Evolutionary conservation across 331 rosid species (phyloP).

Genomic region (Acacia pycnantha): DNA sequence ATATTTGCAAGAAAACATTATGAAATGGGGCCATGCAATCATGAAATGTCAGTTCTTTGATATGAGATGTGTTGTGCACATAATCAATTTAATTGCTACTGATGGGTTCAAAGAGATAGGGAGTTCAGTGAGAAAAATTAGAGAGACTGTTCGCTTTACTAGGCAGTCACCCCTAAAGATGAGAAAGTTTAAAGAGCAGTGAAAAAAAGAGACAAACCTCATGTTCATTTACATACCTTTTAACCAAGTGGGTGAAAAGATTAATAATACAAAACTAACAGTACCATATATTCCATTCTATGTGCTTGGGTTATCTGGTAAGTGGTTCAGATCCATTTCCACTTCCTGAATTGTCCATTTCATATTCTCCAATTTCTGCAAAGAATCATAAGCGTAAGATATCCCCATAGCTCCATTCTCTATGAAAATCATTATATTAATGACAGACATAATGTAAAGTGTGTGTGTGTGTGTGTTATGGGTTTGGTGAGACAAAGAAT

Average conservation of each 20-base stretch:
- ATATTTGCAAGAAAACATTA: not conserved
- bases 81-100: not conserved
- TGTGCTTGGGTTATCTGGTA: slow-evolving; percentile 51
- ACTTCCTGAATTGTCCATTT: slow-evolving; percentile 95
- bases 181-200: not conserved
- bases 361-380: slow-evolving; percentile 87
- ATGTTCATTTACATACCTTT: slow-evolving; percentile 19
- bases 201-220: not conserved
- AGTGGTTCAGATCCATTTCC: slow-evolving; percentile 78
- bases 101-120: not conserved
- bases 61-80: not conserved
- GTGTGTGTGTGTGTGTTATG: not conserved
- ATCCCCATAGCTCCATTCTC: not conserved
- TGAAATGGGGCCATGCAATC: not conserved
- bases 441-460: not conserved
- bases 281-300: slow-evolving; percentile 33
- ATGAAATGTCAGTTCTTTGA: not conserved
- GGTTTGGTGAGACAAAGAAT: not conserved
- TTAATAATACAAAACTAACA: not conserved
- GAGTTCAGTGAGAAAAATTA: not conserved
- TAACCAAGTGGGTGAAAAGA: not conserved
- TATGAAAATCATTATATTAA: not conserved
- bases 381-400: slow-evolving; percentile 7
- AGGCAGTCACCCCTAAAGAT: not conserved
- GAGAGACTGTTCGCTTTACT: not conserved